Percentiles rank a stretch among this genome's conserved stretches.
Conservation (phyloP, 371 early-diverging fungal species). For the Zychaea mexicana region DNA sequence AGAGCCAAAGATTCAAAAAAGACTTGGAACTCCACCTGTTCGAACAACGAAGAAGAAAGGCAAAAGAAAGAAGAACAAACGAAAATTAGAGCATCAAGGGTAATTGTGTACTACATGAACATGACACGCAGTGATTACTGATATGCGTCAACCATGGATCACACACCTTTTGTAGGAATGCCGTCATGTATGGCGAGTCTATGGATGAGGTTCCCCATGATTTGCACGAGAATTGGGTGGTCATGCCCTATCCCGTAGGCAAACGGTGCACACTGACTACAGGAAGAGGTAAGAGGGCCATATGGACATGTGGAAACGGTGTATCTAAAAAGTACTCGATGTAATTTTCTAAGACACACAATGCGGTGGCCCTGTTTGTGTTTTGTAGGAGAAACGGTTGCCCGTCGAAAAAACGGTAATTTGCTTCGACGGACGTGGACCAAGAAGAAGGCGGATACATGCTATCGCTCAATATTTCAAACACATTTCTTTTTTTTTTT, state of each 20-base stretch:
- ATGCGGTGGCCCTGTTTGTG: too few relatives aligned
- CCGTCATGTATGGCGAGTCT: conserved; percentile 61
- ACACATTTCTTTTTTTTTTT: too few relatives aligned
- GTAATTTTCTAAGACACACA: too few relatives aligned
- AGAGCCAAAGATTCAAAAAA: background rate
- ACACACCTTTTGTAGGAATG: too few relatives aligned
- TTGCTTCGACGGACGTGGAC: too few relatives aligned
- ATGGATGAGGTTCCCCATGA: conserved; percentile 57
- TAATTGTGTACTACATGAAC: background rate
- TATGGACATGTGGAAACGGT: too few relatives aligned
- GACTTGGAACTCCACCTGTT: background rate
- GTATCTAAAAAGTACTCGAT: too few relatives aligned
- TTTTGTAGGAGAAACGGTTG: conserved; percentile 1
- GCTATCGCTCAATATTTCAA: too few relatives aligned
- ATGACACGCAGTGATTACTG: background rate
- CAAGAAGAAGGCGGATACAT: too few relatives aligned
- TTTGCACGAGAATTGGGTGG: conserved; percentile 51
- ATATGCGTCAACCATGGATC: too few relatives aligned
- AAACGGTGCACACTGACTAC: conserved; percentile 64
- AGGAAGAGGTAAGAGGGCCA: conserved; percentile 48
- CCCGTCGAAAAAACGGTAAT: background rate
- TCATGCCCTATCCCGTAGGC: conserved; percentile 59
- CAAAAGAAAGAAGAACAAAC: background rate
- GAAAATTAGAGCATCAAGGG: conserved; percentile 1
- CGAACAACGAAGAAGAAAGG: background rate